These are phyloP conservation scores for Saprolegnia diclina DNA, from an alignment of 352 stramenopile species.

Conservation along the genomic window DNA sequence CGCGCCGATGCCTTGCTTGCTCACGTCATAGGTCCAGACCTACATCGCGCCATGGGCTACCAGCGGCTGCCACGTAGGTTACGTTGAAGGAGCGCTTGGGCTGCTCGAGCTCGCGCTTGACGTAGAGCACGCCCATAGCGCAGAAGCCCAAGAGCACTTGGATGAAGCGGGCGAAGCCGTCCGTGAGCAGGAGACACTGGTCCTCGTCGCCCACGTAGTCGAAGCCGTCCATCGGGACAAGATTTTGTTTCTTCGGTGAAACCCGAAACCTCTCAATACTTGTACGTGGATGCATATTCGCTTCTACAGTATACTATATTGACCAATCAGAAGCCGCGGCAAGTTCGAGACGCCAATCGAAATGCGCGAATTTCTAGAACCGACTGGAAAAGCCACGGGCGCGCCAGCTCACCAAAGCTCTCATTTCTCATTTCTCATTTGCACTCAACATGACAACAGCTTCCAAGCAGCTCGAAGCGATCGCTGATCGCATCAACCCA, in stretches of 20 bases:
- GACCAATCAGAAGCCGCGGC: background rate
- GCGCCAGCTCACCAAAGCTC: background rate
- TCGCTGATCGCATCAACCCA: background rate
- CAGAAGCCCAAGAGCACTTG: conserved; percentile 48
- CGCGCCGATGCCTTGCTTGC: conserved; percentile 60
- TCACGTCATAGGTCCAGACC: conserved; percentile 63
- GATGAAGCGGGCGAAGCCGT: conserved; percentile 52
- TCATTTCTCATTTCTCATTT: conserved; percentile 20
- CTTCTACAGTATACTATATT: background rate
- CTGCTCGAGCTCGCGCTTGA: conserved; percentile 74
- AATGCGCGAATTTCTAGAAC: background rate
- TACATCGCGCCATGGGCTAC: conserved; percentile 20
- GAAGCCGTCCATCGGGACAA: conserved; percentile 16
- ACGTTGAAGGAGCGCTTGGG: conserved; percentile 57
- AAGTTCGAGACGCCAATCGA: background rate
- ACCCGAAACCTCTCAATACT: too few relatives aligned
- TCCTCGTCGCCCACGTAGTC: conserved; percentile 30
- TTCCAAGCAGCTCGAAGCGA: background rate
- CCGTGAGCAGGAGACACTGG: conserved; percentile 64
- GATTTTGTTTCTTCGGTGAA: too few relatives aligned
- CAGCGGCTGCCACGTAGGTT: background rate
- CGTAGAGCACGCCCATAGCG: conserved; percentile 57
- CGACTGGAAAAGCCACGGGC: background rate
- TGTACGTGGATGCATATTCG: too few relatives aligned
- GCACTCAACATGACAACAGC: conserved; percentile 13